A percentile compares a stretch with the other conserved stretches of the same genome.
These are phyloP conservation scores for Talaromyces sp. DNA, from an alignment of 2,329 filamentous ascomycete genomes.

Conservation along the genomic window DNA sequence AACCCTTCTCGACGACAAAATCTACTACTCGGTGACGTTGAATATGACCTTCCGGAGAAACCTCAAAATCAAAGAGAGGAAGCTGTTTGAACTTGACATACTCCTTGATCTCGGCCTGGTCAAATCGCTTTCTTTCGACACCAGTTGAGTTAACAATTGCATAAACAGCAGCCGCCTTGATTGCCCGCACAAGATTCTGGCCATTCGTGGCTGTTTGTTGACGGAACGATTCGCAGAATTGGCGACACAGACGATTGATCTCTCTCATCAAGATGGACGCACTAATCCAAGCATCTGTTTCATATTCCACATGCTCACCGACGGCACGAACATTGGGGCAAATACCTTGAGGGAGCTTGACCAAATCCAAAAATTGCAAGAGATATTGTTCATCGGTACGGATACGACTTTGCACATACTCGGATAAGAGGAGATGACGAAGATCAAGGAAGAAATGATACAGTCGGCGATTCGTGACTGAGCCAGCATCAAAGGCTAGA, in stretches of 20 bases:
- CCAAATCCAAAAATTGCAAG: constrained; percentile 88
- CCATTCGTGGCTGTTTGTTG: constrained; percentile 61
- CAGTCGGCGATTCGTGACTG: constrained; percentile 89
- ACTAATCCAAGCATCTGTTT: constrained; percentile 96
- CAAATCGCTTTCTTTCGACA: constrained; percentile 79
- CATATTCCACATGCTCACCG: constrained; percentile 95
- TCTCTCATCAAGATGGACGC: constrained; percentile 91
- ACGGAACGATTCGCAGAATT: constrained; percentile 81
- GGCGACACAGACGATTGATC: constrained; percentile 85
- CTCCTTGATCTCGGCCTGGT: constrained; percentile 80
- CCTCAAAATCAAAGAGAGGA: constrained; percentile 74
- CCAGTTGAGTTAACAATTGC: constrained; percentile 88
- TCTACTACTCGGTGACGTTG: constrained; percentile 66
- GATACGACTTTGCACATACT: constrained; percentile 80
- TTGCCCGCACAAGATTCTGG: constrained; percentile 64
- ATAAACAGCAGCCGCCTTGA: constrained; percentile 63
- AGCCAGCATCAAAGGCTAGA: constrained; percentile 87
- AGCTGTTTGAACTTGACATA: constrained; percentile 77
- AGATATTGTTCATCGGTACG: constrained; percentile 81
- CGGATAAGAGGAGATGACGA: constrained; percentile 81
- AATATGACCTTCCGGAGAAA: constrained; percentile 37
- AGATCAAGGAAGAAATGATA: constrained; percentile 97
- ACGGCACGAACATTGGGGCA: constrained; percentile 89
- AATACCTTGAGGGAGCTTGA: constrained; percentile 94
- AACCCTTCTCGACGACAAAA: constrained; percentile 81